Evolutionary conservation across 192 early-diverging fungal genomes (phyloP).

Genomic region (Neocallimastix lanati): DNA sequence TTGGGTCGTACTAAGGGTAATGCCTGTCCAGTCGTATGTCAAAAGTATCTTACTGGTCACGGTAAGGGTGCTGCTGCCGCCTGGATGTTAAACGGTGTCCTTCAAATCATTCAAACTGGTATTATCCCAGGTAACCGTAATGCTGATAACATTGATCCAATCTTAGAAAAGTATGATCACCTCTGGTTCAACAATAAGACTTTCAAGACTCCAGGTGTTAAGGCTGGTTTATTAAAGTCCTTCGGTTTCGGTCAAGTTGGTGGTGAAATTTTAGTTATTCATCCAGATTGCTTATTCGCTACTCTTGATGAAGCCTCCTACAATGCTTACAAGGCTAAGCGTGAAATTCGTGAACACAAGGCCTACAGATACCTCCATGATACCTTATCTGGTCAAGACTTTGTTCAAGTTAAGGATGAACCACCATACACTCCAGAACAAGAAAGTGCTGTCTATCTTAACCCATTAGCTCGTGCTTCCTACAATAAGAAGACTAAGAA

Average conservation of each 20-base stretch:
- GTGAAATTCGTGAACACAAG: constrained; percentile 49
- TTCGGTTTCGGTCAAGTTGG: neutral
- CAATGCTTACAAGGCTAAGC: constrained; percentile 47
- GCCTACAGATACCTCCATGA: constrained; percentile 85
- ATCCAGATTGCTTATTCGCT: neutral
- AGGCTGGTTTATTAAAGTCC: neutral
- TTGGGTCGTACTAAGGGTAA: constrained; percentile 74
- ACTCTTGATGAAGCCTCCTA: constrained; percentile 51
- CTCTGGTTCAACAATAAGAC: constrained; percentile 64
- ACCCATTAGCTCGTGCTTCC: constrained; percentile 66
- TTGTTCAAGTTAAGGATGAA: constrained; percentile 71
- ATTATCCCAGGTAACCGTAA: constrained; percentile 86
- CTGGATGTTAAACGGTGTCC: constrained; percentile 89
- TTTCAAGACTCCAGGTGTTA: constrained; percentile 7
- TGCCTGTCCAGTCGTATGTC: constrained; percentile 60
- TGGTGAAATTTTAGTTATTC: neutral
- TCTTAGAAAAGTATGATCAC: constrained; percentile 56
- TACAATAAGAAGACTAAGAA: constrained; percentile 51
- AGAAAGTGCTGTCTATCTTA: constrained; percentile 66
- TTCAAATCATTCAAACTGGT: constrained; percentile 69
- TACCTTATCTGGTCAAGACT: constrained; percentile 59
- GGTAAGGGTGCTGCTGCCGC: constrained; percentile 92
- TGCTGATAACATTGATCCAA: constrained; percentile 62
- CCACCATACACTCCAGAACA: constrained; percentile 71
- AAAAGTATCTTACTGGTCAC: constrained; percentile 89